Evolutionary conservation across 2,329 filamentous ascomycete species (phyloP).

Genomic region (Alternaria atra): DNA sequence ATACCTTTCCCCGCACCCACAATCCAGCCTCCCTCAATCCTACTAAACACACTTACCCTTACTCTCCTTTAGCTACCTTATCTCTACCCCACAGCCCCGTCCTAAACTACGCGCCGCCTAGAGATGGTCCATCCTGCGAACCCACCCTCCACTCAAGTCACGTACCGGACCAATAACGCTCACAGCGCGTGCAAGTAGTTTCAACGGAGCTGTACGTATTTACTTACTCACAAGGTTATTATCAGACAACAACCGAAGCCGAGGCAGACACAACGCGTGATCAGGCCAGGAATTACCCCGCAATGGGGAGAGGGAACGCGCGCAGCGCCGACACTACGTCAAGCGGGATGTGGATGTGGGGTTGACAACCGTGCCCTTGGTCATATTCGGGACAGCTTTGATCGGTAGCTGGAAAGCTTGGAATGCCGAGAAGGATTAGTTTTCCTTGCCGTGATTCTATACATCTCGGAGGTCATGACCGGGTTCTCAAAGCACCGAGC

Average conservation of each 20-base stretch:
- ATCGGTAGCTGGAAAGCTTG: background rate
- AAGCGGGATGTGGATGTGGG: background rate
- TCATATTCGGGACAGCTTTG: background rate
- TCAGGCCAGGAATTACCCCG: slow-evolving; percentile 7
- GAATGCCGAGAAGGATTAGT: background rate
- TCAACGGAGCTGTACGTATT: background rate
- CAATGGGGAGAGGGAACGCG: slow-evolving; percentile 8
- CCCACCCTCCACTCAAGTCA: background rate
- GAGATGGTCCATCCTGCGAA: background rate
- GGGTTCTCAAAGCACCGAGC: background rate
- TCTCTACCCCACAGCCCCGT: background rate
- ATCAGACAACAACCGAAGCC: background rate
- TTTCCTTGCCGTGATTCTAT: background rate
- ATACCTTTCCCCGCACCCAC: background rate
- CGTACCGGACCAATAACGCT: background rate
- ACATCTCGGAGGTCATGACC: background rate
- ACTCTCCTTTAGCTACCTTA: background rate
- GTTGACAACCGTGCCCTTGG: background rate
- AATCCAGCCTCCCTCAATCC: background rate
- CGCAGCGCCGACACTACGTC: background rate
- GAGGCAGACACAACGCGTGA: background rate
- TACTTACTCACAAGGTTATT: background rate
- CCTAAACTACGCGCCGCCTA: background rate
- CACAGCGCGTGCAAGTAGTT: background rate
- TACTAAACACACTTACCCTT: background rate